phyloP scores from a whole-genome alignment of 2,329 filamentous ascomycete genomes.

The Ophiostoma angusticollis region DNA sequence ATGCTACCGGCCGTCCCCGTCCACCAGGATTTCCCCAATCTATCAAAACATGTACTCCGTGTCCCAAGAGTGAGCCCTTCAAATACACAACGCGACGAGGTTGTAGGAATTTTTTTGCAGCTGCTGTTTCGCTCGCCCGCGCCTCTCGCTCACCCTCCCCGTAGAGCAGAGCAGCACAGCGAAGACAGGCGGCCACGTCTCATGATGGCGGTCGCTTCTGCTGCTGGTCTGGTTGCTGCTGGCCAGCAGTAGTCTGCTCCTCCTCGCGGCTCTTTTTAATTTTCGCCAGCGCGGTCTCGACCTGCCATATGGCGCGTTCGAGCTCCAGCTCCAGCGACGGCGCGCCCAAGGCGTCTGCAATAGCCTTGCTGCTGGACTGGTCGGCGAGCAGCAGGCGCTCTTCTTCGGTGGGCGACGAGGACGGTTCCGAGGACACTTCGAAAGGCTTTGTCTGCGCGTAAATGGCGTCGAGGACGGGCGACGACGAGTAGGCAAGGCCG shows the following conservation, averaged over 20 bases:
- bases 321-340: constrained; percentile 61
- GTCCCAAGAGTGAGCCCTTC: too few relatives aligned
- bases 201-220: too few relatives aligned
- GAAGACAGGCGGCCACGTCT: too few relatives aligned
- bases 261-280: constrained; percentile 20
- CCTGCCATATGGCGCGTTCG: constrained; percentile 64
- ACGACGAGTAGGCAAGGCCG: constrained; percentile 53
- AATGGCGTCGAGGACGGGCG: constrained; percentile 56
- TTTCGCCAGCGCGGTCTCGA: constrained; percentile 38
- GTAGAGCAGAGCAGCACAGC: too few relatives aligned
- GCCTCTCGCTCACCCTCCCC: too few relatives aligned
- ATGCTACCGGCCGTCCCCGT: too few relatives aligned
- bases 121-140: too few relatives aligned
- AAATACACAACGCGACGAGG: too few relatives aligned
- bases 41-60: too few relatives aligned
- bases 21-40: too few relatives aligned
- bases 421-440: constrained; percentile 15
- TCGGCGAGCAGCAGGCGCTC: constrained; percentile 30
- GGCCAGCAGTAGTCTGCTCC: background rate
- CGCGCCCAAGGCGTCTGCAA: constrained; percentile 43
- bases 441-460: constrained; percentile 37
- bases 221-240: background rate
- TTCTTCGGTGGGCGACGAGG: too few relatives aligned
- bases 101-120: too few relatives aligned
- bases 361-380: constrained; percentile 19